Evolutionary conservation across 441 rosid species (phyloP).

Genomic region (Croton setiger): DNA sequence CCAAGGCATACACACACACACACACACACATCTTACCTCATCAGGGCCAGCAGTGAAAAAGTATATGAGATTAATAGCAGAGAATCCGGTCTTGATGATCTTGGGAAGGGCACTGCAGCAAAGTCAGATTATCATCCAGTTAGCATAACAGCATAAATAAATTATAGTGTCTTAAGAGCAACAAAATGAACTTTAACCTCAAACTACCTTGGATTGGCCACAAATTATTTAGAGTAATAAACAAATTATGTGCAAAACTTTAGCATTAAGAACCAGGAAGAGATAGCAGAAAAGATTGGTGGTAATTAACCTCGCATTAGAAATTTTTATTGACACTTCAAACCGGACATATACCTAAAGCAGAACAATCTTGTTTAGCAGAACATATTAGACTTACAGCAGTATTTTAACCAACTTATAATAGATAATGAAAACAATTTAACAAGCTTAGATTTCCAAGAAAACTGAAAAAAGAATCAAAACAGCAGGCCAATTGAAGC

Average conservation of each 20-base stretch:
- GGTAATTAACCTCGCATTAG: background rate
- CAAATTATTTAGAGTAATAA: no score
- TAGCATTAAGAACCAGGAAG: background rate
- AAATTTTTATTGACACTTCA: background rate
- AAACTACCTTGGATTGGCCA: no score
- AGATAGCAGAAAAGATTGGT: background rate
- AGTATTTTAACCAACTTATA: background rate
- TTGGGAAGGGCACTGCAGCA: constrained; percentile 82
- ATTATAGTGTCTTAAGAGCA: no score
- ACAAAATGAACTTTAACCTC: background rate
- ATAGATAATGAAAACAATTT: background rate
- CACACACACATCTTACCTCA: constrained; percentile 51
- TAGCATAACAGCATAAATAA: constrained; percentile 4
- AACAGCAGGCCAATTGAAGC: background rate
- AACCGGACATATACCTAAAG: background rate
- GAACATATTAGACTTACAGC: background rate
- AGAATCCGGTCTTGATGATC: constrained; percentile 95
- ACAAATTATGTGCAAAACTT: background rate
- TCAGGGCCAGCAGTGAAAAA: constrained; percentile 98
- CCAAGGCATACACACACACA: background rate
- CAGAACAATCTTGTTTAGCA: background rate
- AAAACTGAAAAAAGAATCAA: background rate
- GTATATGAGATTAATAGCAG: constrained; percentile 94
- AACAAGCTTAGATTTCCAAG: background rate
- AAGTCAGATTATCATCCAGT: constrained; percentile 19